Percentiles rank a stretch among this genome's conserved stretches.
Conservation (phyloP, 1,284 basidiomycete species). For the Pterula multifida region DNA sequence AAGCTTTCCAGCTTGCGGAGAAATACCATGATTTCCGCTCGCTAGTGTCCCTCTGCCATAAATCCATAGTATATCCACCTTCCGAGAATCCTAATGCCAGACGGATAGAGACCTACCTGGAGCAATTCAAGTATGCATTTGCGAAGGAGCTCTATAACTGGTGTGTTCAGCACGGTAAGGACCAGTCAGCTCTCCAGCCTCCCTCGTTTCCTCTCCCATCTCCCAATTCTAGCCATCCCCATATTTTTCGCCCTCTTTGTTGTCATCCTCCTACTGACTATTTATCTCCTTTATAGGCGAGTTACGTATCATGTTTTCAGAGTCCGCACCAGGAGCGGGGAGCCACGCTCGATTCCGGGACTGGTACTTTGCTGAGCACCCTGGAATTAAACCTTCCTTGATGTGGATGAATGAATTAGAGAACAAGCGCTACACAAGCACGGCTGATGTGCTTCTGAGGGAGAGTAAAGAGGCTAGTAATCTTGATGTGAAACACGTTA, state of each 20-base stretch:
- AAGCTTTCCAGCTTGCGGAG: constrained; percentile 77
- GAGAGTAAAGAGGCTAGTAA: constrained; percentile 49
- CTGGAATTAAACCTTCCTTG: constrained; percentile 40
- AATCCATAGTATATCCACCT: constrained; percentile 49
- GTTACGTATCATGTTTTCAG: constrained; percentile 63
- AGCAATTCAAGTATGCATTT: constrained; percentile 75
- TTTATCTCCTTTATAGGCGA: constrained; percentile 36
- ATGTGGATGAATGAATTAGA: constrained; percentile 90
- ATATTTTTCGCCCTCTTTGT: background rate
- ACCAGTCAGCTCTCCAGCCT: constrained; percentile 10
- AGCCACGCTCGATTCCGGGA: constrained; percentile 56
- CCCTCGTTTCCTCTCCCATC: no score
- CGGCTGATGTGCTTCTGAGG: constrained; percentile 50
- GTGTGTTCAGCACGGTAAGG: constrained; percentile 67
- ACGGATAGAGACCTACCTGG: constrained; percentile 64
- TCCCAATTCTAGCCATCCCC: background rate
- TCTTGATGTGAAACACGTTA: constrained; percentile 65
- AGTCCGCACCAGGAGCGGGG: constrained; percentile 31
- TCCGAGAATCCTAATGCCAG: constrained; percentile 46
- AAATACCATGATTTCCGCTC: constrained; percentile 76
- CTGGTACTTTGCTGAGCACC: constrained; percentile 57
- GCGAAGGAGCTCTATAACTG: constrained; percentile 82
- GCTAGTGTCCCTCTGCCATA: constrained; percentile 73
- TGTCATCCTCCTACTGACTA: background rate
- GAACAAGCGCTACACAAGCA: constrained; percentile 52